These are phyloP conservation scores for Podosphaera xanthii DNA, from an alignment of 2,329 filamentous ascomycete species.

Conservation along the genomic window DNA sequence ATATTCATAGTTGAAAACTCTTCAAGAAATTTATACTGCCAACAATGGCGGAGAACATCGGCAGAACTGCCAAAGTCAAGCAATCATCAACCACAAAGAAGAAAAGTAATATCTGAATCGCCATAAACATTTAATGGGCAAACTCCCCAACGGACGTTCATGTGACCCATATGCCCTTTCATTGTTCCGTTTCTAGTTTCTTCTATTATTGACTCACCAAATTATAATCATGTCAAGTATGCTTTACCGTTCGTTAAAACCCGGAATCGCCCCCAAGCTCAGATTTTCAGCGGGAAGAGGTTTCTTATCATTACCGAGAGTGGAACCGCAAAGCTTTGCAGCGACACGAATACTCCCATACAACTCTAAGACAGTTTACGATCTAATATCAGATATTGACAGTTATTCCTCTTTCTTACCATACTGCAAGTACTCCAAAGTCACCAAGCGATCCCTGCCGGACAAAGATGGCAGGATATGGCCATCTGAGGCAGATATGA, in stretches of 20 bases:
- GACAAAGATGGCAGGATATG: conserved; percentile 26
- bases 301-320: conserved; percentile 20
- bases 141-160: too few relatives aligned
- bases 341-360: conserved; percentile 62
- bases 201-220: background rate
- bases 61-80: too few relatives aligned
- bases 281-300: background rate
- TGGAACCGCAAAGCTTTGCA: conserved; percentile 36
- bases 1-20: background rate
- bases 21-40: background rate
- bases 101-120: too few relatives aligned
- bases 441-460: conserved; percentile 48
- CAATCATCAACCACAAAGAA: too few relatives aligned
- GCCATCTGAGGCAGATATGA: conserved; percentile 57
- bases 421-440: conserved; percentile 57
- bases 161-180: background rate
- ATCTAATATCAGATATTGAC: conserved; percentile 69
- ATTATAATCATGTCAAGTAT: conserved; percentile 9
- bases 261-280: conserved; percentile 1
- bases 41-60: background rate
- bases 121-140: too few relatives aligned
- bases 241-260: conserved; percentile 9
- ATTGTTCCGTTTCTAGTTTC: background rate
- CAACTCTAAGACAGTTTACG: conserved; percentile 46
- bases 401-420: conserved; percentile 76